phyloP scores from a whole-genome alignment of 495 filamentous ascomycete genomes.

The Penicillium dipodomyicola region DNA sequence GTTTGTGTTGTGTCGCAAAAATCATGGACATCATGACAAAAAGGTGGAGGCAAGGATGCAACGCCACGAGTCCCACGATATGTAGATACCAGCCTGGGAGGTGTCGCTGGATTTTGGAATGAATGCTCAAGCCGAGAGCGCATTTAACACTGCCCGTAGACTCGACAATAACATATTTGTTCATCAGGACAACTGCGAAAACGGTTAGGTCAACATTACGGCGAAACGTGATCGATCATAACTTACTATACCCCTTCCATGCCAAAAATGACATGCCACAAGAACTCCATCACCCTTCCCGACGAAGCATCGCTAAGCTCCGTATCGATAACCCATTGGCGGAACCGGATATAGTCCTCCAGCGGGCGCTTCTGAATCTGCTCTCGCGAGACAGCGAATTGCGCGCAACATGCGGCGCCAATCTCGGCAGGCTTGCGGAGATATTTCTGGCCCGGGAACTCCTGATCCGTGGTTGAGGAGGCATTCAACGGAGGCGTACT shows the following conservation, averaged over 20 bases:
- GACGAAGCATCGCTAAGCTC: constrained; percentile 57
- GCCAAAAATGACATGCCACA: constrained; percentile 69
- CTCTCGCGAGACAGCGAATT: constrained; percentile 59
- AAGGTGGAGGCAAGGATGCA: neutral
- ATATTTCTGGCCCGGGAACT: constrained; percentile 16
- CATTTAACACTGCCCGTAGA: constrained; percentile 46
- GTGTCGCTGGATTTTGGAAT: neutral
- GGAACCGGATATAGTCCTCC: constrained; percentile 58
- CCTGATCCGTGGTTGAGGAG: constrained; percentile 18
- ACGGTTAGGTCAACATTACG: neutral
- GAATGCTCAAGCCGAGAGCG: neutral
- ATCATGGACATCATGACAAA: neutral
- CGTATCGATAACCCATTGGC: constrained; percentile 66
- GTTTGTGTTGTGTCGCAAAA: neutral
- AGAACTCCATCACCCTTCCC: constrained; percentile 72
- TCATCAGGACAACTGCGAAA: constrained; percentile 45
- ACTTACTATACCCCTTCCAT: constrained; percentile 47
- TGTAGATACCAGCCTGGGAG: neutral
- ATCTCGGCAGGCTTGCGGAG: constrained; percentile 36
- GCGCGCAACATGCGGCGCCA: constrained; percentile 60
- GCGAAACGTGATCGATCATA: neutral
- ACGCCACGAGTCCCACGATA: neutral
- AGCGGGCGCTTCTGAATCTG: constrained; percentile 54
- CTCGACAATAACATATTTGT: constrained; percentile 48
- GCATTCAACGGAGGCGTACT: constrained; percentile 48